Evolutionary conservation across 345 rosid species (phyloP), one percentile per base, ranked within the genome.

Genomic region (Dovyalis caffra): DNA sequence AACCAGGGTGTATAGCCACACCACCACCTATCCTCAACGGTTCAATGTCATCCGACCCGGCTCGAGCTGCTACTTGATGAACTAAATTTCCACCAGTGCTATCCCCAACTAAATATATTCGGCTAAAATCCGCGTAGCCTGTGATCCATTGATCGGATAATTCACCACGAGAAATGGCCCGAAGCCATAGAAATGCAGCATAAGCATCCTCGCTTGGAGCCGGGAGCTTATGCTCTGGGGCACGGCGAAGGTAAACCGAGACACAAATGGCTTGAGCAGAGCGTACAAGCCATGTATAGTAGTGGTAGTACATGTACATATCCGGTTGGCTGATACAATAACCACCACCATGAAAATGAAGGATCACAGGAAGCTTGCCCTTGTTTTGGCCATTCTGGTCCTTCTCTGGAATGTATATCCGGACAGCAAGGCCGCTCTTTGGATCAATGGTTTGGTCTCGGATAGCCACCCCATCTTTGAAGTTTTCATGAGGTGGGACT

Each of bases 81-180:
- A 90, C 93, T 57, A 91, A 77, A 67, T 90, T 91, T 29, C 87
- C 97, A 5, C 97, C 92, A 3, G 94, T 88, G 71, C 94, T 91
- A 34, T 90, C 97, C 29, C 97, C 94, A 40, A 86, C 87, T 34
- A 89, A 66, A 83, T 89, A 89, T 12, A 89, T 74, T 10, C 72
- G 74, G 0, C 58, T 18, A 20, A 87, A 86, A 76, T 89, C 79
- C 64, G 87, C 87, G 29, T 62, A 69, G 61, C 61, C 74, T 12
- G 74, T 37, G 88, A 87, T 81, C 86, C 88, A 76, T 51, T 74
- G 76, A 66, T 86, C 85, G 5, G 38, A 57, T 3, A 73, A 57
- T 25, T 77, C 82, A 9, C 78, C 83, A n/a, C 71, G 43, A 9
- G 85, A 83, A 47, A 81, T 63, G n/a, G 81, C 76, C 1, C 33